A percentile compares a stretch with the other conserved stretches of the same genome.
Evolutionary conservation across 345 rosid species (phyloP).

Genomic region (Rhizophora mangle): DNA sequence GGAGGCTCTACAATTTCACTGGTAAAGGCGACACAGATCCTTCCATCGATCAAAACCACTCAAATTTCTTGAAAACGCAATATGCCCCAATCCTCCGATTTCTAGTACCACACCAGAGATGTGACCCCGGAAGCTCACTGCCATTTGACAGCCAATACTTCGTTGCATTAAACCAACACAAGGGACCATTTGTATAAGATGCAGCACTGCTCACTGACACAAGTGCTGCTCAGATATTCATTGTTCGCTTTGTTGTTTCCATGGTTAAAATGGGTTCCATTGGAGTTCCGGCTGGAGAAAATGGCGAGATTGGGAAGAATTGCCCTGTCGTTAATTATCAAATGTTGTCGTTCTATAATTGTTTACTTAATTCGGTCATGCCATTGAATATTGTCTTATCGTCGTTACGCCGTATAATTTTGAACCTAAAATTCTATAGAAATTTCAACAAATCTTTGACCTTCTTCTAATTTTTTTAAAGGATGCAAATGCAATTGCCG

Average conservation of each 20-base stretch:
- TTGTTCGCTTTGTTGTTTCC: conserved; percentile 41
- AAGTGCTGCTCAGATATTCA: conserved; percentile 26
- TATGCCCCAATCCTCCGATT: conserved; percentile 37
- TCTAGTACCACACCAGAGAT: conserved; percentile 33
- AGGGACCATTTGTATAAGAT: conserved; percentile 52
- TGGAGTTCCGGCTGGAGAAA: conserved; percentile 31
- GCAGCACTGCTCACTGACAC: conserved; percentile 51
- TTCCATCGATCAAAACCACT: conserved; percentile 37
- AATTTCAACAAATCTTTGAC: too few relatives aligned
- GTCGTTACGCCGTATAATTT: too few relatives aligned
- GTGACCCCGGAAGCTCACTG: conserved; percentile 44
- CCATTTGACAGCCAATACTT: conserved; percentile 44
- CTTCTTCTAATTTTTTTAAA: too few relatives aligned
- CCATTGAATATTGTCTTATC: too few relatives aligned
- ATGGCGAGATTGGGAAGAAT: conserved; percentile 52
- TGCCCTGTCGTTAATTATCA: conserved; percentile 36
- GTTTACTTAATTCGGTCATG: too few relatives aligned
- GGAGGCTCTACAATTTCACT: conserved; percentile 56
- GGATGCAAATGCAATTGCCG: too few relatives aligned
- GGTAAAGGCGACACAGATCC: conserved; percentile 59
- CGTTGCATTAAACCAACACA: too few relatives aligned
- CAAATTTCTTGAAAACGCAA: conserved; percentile 30
- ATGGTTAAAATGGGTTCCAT: conserved; percentile 54
- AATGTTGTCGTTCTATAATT: too few relatives aligned
- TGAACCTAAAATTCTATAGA: too few relatives aligned